Percentiles rank a stretch among this genome's conserved stretches.
Evolutionary conservation across 2,329 filamentous ascomycete genomes (phyloP).

Genomic region (Mycosphaerelloides madeirae): DNA sequence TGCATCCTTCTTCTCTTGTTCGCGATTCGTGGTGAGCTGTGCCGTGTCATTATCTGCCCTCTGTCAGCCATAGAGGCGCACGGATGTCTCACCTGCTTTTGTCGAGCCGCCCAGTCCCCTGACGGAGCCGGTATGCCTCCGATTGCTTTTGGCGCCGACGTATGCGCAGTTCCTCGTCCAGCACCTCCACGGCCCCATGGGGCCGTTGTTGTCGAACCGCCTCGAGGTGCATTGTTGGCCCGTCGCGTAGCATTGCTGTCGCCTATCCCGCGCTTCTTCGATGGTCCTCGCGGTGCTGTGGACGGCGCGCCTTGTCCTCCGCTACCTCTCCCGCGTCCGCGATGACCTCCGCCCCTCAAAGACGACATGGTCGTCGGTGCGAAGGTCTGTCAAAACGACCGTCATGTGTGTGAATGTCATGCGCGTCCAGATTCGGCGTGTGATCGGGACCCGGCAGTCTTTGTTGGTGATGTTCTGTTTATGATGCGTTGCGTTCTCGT

Average conservation of each 20-base stretch:
- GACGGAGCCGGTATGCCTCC: constrained; percentile 5
- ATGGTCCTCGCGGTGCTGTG: constrained; percentile 4
- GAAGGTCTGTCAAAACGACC: constrained; percentile 7
- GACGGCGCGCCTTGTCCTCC: neutral
- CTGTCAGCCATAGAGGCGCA: constrained; percentile 20
- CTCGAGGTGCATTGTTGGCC: constrained; percentile 2
- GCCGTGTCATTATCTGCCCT: constrained; percentile 24
- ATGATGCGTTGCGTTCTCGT: no score
- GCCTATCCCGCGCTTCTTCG: constrained; percentile 5
- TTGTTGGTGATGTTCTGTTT: neutral
- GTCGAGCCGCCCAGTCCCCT: constrained; percentile 20
- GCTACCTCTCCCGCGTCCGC: constrained; percentile 18
- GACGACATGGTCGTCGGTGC: constrained; percentile 20
- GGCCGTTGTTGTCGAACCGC: neutral
- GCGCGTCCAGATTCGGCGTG: constrained; percentile 7
- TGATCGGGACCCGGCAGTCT: neutral
- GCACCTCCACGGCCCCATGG: neutral
- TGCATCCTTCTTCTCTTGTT: constrained; percentile 47
- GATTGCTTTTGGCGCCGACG: neutral
- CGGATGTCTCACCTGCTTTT: constrained; percentile 19
- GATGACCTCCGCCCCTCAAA: constrained; percentile 9
- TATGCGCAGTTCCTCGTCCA: neutral
- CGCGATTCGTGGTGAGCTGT: constrained; percentile 46
- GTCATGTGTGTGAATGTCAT: constrained; percentile 17
- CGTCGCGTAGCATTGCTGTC: constrained; percentile 5